Conservation (phyloP, 176 grass and related monocot species). For the Ampelocalamus luodianensis region DNA sequence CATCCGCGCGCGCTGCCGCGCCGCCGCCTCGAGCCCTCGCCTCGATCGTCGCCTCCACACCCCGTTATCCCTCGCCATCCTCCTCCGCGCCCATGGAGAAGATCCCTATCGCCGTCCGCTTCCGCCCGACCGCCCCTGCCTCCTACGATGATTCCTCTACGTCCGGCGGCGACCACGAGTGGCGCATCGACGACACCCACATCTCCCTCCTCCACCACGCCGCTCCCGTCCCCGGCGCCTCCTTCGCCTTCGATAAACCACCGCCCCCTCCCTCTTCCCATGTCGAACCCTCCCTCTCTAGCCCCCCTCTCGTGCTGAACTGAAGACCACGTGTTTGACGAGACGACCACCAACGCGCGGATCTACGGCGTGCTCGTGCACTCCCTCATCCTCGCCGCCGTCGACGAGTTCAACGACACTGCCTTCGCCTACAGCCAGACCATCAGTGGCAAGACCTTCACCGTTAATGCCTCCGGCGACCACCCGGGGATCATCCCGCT, state of each 20-base stretch:
- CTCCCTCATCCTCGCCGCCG: constrained; percentile 65
- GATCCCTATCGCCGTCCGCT: constrained; percentile 88
- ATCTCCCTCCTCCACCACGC: constrained; percentile 63
- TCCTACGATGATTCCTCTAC: neutral
- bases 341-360: constrained; percentile 51
- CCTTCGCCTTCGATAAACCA: constrained; percentile 74
- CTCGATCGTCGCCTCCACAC: no score
- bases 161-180: constrained; percentile 44
- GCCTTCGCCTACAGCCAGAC: constrained; percentile 98
- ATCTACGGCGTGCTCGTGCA: constrained; percentile 71
- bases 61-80: no score
- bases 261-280: neutral
- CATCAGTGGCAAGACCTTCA: constrained; percentile 95
- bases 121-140: constrained; percentile 54
- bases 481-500: constrained; percentile 83
- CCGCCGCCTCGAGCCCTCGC: no score
- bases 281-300: neutral
- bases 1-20: no score
- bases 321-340: constrained; percentile 82
- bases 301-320: neutral
- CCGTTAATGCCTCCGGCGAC: constrained; percentile 71
- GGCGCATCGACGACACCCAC: constrained; percentile 66
- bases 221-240: constrained; percentile 57
- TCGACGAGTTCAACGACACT: constrained; percentile 87
- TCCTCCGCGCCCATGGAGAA: constrained; percentile 64